phyloP scores from a whole-genome alignment of 2,329 filamentous ascomycete genomes.

The Colletotrichum plurivorum region DNA sequence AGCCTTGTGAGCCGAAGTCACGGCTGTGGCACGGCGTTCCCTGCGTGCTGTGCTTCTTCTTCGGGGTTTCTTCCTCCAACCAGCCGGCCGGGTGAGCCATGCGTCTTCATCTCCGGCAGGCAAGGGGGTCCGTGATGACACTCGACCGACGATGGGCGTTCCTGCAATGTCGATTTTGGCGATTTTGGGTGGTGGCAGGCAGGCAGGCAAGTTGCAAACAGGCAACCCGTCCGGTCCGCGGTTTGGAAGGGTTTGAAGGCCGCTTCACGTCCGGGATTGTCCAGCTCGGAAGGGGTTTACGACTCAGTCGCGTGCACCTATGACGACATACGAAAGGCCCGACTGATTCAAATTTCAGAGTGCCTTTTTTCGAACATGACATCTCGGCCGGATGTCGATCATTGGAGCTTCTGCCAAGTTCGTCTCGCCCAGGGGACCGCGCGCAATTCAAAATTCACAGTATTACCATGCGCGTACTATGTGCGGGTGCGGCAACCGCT shows the following conservation, averaged over 20 bases:
- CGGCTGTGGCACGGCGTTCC: not conserved
- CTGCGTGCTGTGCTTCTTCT: conserved; percentile 1
- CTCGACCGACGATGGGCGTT: conserved; percentile 12
- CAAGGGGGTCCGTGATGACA: conserved; percentile 27
- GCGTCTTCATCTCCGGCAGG: conserved; percentile 37
- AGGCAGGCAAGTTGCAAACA: not conserved
- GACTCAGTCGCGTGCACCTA: conserved; percentile 30
- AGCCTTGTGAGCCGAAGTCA: too few species aligned
- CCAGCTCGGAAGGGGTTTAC: conserved; percentile 24
- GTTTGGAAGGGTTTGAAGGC: conserved; percentile 39
- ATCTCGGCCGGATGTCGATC: conserved; percentile 40
- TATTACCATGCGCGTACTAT: too few species aligned
- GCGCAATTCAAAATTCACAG: not conserved
- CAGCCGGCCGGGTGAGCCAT: conserved; percentile 30
- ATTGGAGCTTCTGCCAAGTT: conserved; percentile 36
- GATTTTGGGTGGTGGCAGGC: conserved; percentile 11
- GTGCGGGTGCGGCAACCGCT: too few species aligned
- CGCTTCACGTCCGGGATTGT: conserved; percentile 36
- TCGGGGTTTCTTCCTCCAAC: conserved; percentile 1
- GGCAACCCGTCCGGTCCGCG: conserved; percentile 15
- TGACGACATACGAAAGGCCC: conserved; percentile 32
- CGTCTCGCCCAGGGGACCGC: conserved; percentile 23
- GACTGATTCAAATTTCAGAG: conserved; percentile 24
- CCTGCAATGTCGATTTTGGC: conserved; percentile 28
- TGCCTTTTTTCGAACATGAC: conserved; percentile 20